A percentile compares a stretch with the other conserved stretches of the same genome.
phyloP scores from a whole-genome alignment of 176 grass and related monocot genomes.

The Metroxylon sagu region DNA sequence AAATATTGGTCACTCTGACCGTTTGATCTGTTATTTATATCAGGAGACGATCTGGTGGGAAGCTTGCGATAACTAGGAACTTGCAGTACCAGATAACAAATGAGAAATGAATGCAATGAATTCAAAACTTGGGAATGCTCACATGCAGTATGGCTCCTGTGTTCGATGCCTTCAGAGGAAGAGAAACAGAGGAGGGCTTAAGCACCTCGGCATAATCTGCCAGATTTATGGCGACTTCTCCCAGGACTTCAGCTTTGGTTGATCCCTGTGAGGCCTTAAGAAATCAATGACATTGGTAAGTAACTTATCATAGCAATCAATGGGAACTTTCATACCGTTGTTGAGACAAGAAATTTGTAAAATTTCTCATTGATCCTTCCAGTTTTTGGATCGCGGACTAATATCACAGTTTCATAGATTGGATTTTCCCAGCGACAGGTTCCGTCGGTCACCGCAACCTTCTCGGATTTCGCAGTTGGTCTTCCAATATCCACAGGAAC shows the following conservation, averaged over 20 bases:
- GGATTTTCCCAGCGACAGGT: constrained; percentile 52
- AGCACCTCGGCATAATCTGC: constrained; percentile 73
- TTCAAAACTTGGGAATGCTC: constrained; percentile 29
- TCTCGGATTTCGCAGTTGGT: constrained; percentile 70
- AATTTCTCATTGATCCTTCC: constrained; percentile 59
- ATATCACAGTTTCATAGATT: constrained; percentile 59
- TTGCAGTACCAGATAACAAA: background rate
- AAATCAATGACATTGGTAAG: background rate
- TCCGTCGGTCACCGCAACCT: constrained; percentile 42
- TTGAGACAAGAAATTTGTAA: constrained; percentile 71
- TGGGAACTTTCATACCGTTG: constrained; percentile 37
- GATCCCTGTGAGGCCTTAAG: constrained; percentile 37
- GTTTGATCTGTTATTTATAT: constrained; percentile 19
- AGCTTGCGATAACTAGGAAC: constrained; percentile 20
- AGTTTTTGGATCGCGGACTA: constrained; percentile 41
- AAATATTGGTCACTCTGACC: constrained; percentile 2
- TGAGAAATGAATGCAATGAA: background rate
- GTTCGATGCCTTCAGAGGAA: constrained; percentile 61
- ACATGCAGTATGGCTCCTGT: constrained; percentile 73
- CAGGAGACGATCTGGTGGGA: background rate
- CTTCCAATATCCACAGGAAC: constrained; percentile 62
- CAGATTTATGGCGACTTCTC: constrained; percentile 71
- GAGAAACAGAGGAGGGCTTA: constrained; percentile 54
- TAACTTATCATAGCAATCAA: too few species aligned
- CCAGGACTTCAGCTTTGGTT: constrained; percentile 68